Percentiles rank a stretch among this genome's conserved stretches.
Evolutionary conservation across 345 rosid genomes (phyloP).

Genomic region (Corchorus capsularis): DNA sequence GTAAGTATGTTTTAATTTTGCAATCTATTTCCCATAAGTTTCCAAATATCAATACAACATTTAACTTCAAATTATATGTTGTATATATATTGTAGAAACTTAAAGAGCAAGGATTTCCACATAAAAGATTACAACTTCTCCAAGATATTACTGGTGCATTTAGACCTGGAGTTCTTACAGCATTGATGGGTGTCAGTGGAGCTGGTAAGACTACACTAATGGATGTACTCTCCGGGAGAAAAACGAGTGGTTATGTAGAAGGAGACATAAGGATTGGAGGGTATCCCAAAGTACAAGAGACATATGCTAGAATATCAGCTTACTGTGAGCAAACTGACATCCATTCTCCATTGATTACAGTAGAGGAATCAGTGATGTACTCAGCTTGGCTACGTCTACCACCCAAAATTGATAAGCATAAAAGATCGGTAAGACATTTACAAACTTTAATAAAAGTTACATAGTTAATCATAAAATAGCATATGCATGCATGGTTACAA

Average conservation of each 20-base stretch:
- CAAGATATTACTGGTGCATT: conserved; percentile 7
- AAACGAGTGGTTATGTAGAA: too few relatives aligned
- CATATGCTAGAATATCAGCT: conserved; percentile 43
- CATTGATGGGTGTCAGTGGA: conserved; percentile 86
- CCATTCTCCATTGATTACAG: conserved; percentile 73
- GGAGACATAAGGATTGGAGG: too few relatives aligned
- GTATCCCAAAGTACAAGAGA: too few relatives aligned
- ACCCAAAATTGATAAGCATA: conserved; percentile 27
- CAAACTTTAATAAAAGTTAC: background rate
- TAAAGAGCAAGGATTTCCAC: conserved; percentile 43
- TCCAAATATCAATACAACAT: background rate
- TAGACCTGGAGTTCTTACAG: conserved; percentile 74
- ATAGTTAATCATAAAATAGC: too few relatives aligned
- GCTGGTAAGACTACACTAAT: conserved; percentile 43
- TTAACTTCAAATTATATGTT: background rate
- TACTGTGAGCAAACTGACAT: conserved; percentile 85
- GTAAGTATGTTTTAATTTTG: conserved; percentile 37
- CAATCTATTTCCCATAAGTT: background rate
- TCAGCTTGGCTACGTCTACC: conserved; percentile 82
- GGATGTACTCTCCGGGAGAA: too few relatives aligned
- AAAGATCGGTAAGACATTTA: conserved; percentile 40
- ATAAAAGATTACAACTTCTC: conserved; percentile 47
- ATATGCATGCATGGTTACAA: too few relatives aligned
- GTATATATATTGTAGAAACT: conserved; percentile 42
- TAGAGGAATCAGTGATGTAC: conserved; percentile 68